Base-by-base conservation (phyloP, 805 yeast genomes). In the Hanseniaspora mollemarum region DNA sequence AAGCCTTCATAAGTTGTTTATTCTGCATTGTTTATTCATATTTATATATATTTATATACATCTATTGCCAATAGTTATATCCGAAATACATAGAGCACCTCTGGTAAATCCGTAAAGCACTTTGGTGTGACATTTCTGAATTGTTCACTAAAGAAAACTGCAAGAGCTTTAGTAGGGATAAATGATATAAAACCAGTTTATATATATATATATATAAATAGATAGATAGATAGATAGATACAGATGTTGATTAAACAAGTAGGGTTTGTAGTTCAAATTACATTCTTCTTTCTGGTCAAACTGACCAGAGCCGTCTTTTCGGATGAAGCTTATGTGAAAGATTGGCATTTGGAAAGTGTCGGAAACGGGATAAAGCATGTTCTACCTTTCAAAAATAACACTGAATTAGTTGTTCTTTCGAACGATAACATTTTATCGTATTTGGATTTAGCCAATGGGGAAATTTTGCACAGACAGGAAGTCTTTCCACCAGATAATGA, bases 311-410 rank as follows among this genome's bases (percentile, higher is more conserved):
- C 70, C 0, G 63, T 71, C 4, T 69, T 63, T 55, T 63, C 70
- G 24, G 81, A 77, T 49, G 80, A 77, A 54, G 78, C 80, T 0
- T 76, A 72, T 58, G 62, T 62, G 16, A 66, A 67, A 31, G 85
- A 80, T 56, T 78, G 81, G 81, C 72, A 76, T 42, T 60, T 69
- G 8, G 67, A 66, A 28, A 71, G 69, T 45, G 61, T 74, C 26
- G 81, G 81, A 0, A 53, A 53, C 15, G 57, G 53, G 42, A 46
- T 46, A 13, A 39, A 46, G 21, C 43, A 46, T 32, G 26, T 38
- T 9, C 7, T 46, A 12, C 40, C 39, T 13, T 16, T n/a, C 26
- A 46, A 40, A 7, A 24, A 43, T n/a, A 46, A 56, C 13, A 54
- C 57, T 1, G 53, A 54, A 13, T 40, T 65, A 19, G 53, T 65